A percentile compares a stretch with the other conserved stretches of the same genome.
Conservation (phyloP, 1,139 yeast species). For the Lodderomyces orthopsilosis region DNA sequence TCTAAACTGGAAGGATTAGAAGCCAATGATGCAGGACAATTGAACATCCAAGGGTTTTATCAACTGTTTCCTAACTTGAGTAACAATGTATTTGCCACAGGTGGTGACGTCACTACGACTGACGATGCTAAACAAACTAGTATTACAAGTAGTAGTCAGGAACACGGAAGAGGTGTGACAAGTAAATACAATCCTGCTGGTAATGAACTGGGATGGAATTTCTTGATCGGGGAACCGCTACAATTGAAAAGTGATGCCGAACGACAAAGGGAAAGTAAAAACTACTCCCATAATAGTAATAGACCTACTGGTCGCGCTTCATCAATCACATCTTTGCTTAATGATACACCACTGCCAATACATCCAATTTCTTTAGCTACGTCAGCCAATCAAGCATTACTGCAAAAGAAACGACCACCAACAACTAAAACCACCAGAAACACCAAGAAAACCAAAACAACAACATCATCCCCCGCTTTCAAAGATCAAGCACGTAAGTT, state of each 20-base stretch:
- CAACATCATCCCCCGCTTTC: slow-evolving; percentile 1
- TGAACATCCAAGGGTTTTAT: slow-evolving; percentile 45
- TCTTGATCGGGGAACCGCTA: slow-evolving; percentile 31
- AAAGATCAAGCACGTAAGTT: slow-evolving; percentile 30
- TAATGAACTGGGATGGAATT: slow-evolving; percentile 35
- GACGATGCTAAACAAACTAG: neutral
- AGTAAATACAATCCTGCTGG: slow-evolving; percentile 13
- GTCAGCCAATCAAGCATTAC: neutral
- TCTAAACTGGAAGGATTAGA: slow-evolving; percentile 32
- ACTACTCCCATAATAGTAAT: neutral
- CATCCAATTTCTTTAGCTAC: neutral
- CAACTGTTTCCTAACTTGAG: slow-evolving; percentile 43
- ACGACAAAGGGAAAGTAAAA: slow-evolving; percentile 1
- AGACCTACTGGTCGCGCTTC: neutral
- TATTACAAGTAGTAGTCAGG: neutral
- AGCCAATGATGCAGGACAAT: slow-evolving; percentile 42
- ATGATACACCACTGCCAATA: slow-evolving; percentile 1
- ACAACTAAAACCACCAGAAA: neutral
- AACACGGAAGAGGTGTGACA: neutral
- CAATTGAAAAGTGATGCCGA: slow-evolving; percentile 10
- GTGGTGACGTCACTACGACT: neutral
- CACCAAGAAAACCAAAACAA: too few species aligned
- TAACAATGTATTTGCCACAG: slow-evolving; percentile 32
- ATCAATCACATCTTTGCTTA: neutral
- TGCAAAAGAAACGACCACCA: slow-evolving; percentile 7